These are phyloP conservation scores for Boletales sp. DNA, from an alignment of 768 basidiomycete species.

Conservation along the genomic window DNA sequence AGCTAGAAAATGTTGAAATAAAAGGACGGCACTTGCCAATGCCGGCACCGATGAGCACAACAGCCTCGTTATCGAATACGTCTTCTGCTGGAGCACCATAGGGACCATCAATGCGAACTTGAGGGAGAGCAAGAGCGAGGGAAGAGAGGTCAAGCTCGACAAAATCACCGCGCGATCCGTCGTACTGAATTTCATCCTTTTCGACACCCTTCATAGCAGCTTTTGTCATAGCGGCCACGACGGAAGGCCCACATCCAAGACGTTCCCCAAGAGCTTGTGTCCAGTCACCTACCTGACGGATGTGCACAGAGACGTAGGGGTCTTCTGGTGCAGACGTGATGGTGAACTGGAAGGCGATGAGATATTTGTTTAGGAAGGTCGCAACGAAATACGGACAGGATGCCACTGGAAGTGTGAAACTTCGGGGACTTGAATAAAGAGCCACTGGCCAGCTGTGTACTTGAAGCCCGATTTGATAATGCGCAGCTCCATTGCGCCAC, in stretches of 20 bases:
- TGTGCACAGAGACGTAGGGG: conserved; percentile 87
- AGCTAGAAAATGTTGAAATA: not conserved
- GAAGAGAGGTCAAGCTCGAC: conserved; percentile 66
- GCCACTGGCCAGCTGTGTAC: conserved; percentile 89
- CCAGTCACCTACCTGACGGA: conserved; percentile 92
- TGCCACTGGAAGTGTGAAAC: conserved; percentile 88
- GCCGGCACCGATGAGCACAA: conserved; percentile 89
- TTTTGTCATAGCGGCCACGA: conserved; percentile 74
- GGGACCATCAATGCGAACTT: conserved; percentile 81
- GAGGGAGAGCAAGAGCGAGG: conserved; percentile 55
- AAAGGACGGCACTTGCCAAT: conserved; percentile 56
- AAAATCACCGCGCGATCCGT: conserved; percentile 67
- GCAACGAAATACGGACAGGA: conserved; percentile 59
- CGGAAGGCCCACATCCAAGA: conserved; percentile 75
- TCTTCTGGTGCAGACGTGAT: conserved; percentile 95
- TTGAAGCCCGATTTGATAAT: conserved; percentile 91
- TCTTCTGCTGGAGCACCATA: conserved; percentile 94
- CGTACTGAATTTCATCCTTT: conserved; percentile 46
- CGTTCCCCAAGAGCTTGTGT: conserved; percentile 81
- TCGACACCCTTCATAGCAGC: conserved; percentile 75
- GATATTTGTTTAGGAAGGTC: not conserved
- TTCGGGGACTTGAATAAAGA: conserved; percentile 87
- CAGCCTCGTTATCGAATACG: conserved; percentile 81
- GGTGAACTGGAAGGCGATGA: conserved; percentile 61
- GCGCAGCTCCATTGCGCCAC: conserved; percentile 90